phyloP scores from a whole-genome alignment of 495 filamentous ascomycete genomes.

The Trichoderma reesei region DNA sequence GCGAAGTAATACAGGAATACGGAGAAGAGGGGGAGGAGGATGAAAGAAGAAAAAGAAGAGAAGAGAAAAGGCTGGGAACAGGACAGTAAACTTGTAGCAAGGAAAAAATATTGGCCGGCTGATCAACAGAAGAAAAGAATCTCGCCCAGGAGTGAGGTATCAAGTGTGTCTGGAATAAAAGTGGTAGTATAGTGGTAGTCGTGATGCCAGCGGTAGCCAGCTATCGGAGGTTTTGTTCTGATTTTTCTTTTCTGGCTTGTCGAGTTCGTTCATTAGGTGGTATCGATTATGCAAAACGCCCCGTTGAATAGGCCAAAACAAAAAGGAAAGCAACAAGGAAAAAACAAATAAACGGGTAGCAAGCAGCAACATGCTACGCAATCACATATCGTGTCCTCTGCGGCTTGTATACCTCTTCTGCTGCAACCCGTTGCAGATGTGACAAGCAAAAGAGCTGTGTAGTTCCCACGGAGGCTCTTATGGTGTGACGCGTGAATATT shows the following conservation, averaged over 20 bases:
- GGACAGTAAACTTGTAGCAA: too few species aligned
- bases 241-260: neutral
- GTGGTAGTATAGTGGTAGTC: neutral
- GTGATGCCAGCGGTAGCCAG: neutral
- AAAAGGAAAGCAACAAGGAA: neutral
- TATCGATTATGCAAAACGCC: neutral
- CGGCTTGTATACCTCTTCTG: neutral
- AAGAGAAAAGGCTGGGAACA: neutral
- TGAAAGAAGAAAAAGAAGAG: too few species aligned
- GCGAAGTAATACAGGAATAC: neutral
- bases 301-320: too few species aligned
- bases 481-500: neutral
- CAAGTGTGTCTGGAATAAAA: neutral
- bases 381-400: neutral
- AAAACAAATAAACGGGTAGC: neutral
- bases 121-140: slow-evolving; percentile 1
- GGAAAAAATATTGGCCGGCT: neutral
- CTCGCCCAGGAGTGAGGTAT: neutral
- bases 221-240: neutral
- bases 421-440: neutral
- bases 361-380: neutral
- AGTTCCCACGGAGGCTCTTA: neutral
- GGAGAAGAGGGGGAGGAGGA: too few species aligned
- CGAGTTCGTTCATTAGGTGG: neutral
- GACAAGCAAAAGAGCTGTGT: neutral